A percentile compares a stretch with the other conserved stretches of the same genome.
Evolutionary conservation across 192 early-diverging fungal species (phyloP).

Genomic region (Piromyces finnis): DNA sequence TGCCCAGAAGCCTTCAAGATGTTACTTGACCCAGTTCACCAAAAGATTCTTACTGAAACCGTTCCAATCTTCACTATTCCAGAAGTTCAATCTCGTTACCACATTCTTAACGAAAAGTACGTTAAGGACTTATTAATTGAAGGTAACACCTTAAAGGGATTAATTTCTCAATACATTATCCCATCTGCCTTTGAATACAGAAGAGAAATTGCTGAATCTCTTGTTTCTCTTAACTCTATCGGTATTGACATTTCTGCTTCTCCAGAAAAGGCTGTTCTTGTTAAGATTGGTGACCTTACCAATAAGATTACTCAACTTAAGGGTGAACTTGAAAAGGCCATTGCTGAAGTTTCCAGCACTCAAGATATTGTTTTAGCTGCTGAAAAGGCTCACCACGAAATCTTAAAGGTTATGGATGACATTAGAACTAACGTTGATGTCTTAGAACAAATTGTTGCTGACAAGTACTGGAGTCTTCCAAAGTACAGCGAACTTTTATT

Average conservation of each 20-base stretch:
- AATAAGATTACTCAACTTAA: conserved; percentile 27
- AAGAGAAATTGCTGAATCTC: conserved; percentile 64
- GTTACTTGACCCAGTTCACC: conserved; percentile 49
- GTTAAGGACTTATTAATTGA: conserved; percentile 92
- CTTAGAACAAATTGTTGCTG: conserved; percentile 62
- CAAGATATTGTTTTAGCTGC: conserved; percentile 42
- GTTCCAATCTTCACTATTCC: conserved; percentile 67
- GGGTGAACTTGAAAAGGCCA: conserved; percentile 27
- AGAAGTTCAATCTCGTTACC: conserved; percentile 82
- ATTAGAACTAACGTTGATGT: conserved; percentile 46
- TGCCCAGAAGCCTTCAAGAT: conserved; percentile 79
- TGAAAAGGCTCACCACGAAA: conserved; percentile 27
- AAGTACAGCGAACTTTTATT: conserved; percentile 89
- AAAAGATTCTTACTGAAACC: conserved; percentile 52
- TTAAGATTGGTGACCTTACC: conserved; percentile 43
- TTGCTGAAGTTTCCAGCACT: conserved; percentile 36
- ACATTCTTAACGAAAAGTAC: conserved; percentile 95
- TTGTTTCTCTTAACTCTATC: conserved; percentile 47
- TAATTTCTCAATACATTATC: conserved; percentile 70
- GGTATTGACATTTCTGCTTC: conserved; percentile 18
- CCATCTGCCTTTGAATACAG: conserved; percentile 79
- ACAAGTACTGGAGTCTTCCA: conserved; percentile 93
- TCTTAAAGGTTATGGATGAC: conserved; percentile 54
- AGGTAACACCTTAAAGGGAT: conserved; percentile 66
- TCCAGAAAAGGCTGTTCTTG: conserved; percentile 57